A percentile compares a stretch with the other conserved stretches of the same genome.
Conservation (phyloP, 2,329 filamentous ascomycete genomes). For the Exophiala xenobiotica region DNA sequence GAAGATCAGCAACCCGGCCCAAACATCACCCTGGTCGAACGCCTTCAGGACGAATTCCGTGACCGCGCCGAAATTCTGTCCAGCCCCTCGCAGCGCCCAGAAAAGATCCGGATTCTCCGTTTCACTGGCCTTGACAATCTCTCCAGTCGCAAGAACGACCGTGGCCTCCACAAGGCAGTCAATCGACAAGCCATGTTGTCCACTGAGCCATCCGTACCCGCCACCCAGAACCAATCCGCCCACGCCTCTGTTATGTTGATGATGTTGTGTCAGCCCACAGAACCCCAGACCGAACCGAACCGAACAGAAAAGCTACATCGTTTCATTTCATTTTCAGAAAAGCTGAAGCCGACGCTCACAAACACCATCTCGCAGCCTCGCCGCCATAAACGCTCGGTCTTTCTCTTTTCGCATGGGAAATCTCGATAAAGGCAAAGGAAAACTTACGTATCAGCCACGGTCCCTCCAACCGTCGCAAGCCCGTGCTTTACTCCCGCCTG, state of each 20-base stretch:
- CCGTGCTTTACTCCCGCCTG: slow-evolving; percentile 49
- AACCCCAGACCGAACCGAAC: too few species aligned
- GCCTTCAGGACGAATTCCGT: slow-evolving; percentile 43
- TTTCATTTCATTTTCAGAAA: too few species aligned
- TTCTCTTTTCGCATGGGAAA: too few species aligned
- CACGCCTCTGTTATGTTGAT: slow-evolving; percentile 58
- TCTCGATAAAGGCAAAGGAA: too few species aligned
- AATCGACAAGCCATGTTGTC: slow-evolving; percentile 55
- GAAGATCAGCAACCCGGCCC: slow-evolving; percentile 36
- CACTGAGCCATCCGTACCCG: slow-evolving; percentile 58
- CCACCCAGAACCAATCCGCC: slow-evolving; percentile 59
- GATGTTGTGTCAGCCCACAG: too few species aligned
- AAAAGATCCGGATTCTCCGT: slow-evolving; percentile 41
- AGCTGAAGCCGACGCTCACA: too few species aligned
- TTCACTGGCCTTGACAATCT: slow-evolving; percentile 37
- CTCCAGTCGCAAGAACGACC: slow-evolving; percentile 41
- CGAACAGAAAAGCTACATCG: too few species aligned
- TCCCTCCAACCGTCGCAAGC: slow-evolving; percentile 61
- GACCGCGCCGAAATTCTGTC: slow-evolving; percentile 44
- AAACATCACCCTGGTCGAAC: slow-evolving; percentile 38
- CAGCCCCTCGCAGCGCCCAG: slow-evolving; percentile 45
- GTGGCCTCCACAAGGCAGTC: slow-evolving; percentile 47
- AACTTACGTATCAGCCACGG: slow-evolving; percentile 51
- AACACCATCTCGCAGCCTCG: too few species aligned
- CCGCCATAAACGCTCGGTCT: too few species aligned